Percentiles rank a stretch among this genome's conserved stretches.
Conservation (phyloP, 768 basidiomycete species). For the Paxillus rubicundulus region DNA sequence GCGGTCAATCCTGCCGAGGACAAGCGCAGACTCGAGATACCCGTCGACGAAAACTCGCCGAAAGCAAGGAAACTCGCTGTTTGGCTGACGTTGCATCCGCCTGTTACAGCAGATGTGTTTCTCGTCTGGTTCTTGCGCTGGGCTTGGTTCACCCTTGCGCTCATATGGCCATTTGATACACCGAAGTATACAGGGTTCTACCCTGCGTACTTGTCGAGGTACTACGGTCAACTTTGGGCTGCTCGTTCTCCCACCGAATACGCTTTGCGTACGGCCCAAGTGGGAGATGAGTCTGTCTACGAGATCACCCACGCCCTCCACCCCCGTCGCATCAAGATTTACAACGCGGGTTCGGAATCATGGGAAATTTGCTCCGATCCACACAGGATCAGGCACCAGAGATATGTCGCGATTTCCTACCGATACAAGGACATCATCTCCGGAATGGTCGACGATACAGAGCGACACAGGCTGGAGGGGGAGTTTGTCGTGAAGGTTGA, state of each 20-base stretch:
- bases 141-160: slow-evolving; percentile 14
- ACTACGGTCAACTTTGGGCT: slow-evolving; percentile 23
- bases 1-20: slow-evolving; percentile 13
- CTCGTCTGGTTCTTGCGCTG: slow-evolving; percentile 15
- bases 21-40: background rate
- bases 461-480: background rate
- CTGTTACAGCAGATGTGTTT: background rate
- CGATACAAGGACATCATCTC: slow-evolving; percentile 10
- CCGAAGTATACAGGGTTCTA: slow-evolving; percentile 10
- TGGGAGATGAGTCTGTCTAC: slow-evolving; percentile 2
- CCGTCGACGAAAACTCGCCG: background rate
- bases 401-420: slow-evolving; percentile 22
- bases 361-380: slow-evolving; percentile 5
- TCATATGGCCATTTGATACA: slow-evolving; percentile 14
- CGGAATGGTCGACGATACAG: background rate
- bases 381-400: slow-evolving; percentile 5
- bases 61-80: slow-evolving; percentile 13
- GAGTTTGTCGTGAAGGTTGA: slow-evolving; percentile 8
- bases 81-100: slow-evolving; percentile 12
- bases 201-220: slow-evolving; percentile 17
- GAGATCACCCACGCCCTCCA: slow-evolving; percentile 11
- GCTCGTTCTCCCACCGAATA: slow-evolving; percentile 21
- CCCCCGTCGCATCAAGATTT: slow-evolving; percentile 18
- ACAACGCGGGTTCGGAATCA: background rate
- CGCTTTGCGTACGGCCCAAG: slow-evolving; percentile 10